Percentiles rank a stretch among this genome's conserved stretches.
Conservation (phyloP, 768 basidiomycete genomes). For the Psilocybe tampanensis region DNA sequence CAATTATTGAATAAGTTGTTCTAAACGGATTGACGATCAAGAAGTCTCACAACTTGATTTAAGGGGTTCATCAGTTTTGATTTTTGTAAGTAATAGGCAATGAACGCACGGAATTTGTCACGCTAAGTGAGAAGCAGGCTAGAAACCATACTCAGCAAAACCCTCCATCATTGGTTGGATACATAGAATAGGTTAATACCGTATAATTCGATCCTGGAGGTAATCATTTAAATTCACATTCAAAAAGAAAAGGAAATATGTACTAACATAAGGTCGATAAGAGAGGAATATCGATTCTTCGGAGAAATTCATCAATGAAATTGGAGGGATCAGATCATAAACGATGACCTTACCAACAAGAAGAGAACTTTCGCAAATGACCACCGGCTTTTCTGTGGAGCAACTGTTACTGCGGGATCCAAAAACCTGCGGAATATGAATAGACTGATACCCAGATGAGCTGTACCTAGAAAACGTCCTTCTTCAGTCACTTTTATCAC, state of each 20-base stretch:
- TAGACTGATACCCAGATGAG: background rate
- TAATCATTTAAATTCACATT: background rate
- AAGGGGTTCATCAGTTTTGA: background rate
- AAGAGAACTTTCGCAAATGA: background rate
- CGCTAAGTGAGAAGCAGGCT: background rate
- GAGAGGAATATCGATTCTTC: background rate
- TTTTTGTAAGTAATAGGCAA: background rate
- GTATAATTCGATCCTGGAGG: background rate
- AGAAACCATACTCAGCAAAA: background rate
- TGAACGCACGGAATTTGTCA: background rate
- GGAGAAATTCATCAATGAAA: background rate
- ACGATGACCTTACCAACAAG: background rate
- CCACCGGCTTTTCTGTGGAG: background rate
- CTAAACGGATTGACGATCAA: background rate
- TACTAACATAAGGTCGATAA: background rate
- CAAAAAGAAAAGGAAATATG: background rate
- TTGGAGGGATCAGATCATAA: background rate
- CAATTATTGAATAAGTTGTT: background rate
- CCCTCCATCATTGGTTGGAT: background rate
- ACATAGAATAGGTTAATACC: background rate
- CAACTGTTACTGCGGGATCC: background rate
- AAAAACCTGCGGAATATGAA: background rate
- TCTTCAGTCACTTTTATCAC: background rate
- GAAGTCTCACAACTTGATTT: background rate
- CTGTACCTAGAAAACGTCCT: background rate